Conservation (phyloP, 192 early-diverging fungal species). For the Backusella psychrophila region DNA sequence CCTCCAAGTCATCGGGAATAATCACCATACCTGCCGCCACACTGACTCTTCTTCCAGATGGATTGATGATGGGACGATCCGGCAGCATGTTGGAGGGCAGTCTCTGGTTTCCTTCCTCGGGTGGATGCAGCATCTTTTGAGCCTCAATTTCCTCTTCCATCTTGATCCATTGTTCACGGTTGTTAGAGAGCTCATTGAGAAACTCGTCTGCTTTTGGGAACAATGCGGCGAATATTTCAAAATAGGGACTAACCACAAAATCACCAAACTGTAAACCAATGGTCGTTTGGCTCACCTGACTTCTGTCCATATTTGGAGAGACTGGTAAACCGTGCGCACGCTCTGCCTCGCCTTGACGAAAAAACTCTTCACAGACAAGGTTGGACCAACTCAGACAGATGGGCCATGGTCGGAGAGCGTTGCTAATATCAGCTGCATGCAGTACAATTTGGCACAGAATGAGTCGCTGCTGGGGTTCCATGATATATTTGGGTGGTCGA, state of each 20-base stretch:
- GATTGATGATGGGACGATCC: conserved; percentile 20
- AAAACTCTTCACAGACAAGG: conserved; percentile 84
- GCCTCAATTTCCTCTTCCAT: conserved; percentile 25
- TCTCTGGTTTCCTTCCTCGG: conserved; percentile 3
- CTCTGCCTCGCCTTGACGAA: conserved; percentile 84
- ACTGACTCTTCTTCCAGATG: conserved; percentile 38
- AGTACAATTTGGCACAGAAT: conserved; percentile 66
- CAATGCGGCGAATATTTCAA: conserved; percentile 75
- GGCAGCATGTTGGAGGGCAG: conserved; percentile 12
- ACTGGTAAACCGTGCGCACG: conserved; percentile 69
- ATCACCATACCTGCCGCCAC: conserved; percentile 44
- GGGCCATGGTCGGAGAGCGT: conserved; percentile 78
- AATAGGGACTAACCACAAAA: conserved; percentile 85
- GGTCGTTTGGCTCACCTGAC: conserved; percentile 63
- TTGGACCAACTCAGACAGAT: conserved; percentile 91
- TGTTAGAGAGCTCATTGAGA: conserved; percentile 53
- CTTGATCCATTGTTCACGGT: conserved; percentile 56
- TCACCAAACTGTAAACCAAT: conserved; percentile 83
- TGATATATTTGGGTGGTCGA: conserved; percentile 12
- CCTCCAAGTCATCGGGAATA: conserved; percentile 39
- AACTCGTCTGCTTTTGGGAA: conserved; percentile 65
- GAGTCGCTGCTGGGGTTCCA: conserved; percentile 56
- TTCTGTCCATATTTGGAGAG: conserved; percentile 89
- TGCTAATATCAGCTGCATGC: conserved; percentile 90
- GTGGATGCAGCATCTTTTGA: not conserved